phyloP scores from a whole-genome alignment of 78 protist genomes.

The Speleostelium caveatum region DNA sequence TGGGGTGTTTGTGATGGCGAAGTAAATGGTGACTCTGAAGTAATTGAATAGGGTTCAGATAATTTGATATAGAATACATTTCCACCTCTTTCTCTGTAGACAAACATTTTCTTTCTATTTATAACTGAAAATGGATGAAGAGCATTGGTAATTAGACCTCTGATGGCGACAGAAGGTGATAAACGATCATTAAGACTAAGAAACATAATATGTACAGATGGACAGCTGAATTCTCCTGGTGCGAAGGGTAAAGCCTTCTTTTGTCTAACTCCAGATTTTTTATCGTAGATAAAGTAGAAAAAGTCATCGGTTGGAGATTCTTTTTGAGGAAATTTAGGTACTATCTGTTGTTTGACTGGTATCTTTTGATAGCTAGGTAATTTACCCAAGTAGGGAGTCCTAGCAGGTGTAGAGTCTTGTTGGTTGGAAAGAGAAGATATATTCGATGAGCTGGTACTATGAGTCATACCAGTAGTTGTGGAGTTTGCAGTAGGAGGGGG shows the following conservation, averaged over 20 bases:
- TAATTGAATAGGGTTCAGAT: constrained; percentile 14
- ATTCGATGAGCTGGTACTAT: background rate
- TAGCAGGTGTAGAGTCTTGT: background rate
- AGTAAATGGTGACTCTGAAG: constrained; percentile 24
- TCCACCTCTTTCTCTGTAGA: constrained; percentile 68
- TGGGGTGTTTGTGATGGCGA: constrained; percentile 14
- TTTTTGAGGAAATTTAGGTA: background rate
- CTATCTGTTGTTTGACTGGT: background rate
- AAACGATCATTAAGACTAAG: constrained; percentile 49
- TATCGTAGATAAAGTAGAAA: constrained; percentile 5
- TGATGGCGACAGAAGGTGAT: constrained; percentile 21
- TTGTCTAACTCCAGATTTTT: background rate
- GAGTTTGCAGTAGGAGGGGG: background rate
- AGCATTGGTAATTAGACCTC: constrained; percentile 39
- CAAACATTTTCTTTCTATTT: constrained; percentile 73
- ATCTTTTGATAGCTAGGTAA: constrained; percentile 12
- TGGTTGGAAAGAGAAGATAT: background rate
- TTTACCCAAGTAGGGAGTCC: too few species aligned
- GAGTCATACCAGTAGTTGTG: background rate
- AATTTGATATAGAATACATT: constrained; percentile 70
- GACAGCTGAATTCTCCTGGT: constrained; percentile 58
- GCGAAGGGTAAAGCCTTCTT: constrained; percentile 21
- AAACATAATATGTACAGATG: constrained; percentile 42
- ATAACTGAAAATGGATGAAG: constrained; percentile 63
- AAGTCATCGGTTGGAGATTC: background rate